Percentiles rank a stretch among this genome's conserved stretches.
Evolutionary conservation across 1,139 yeast species (phyloP).

Genomic region (Torulaspora pretoriensis): DNA sequence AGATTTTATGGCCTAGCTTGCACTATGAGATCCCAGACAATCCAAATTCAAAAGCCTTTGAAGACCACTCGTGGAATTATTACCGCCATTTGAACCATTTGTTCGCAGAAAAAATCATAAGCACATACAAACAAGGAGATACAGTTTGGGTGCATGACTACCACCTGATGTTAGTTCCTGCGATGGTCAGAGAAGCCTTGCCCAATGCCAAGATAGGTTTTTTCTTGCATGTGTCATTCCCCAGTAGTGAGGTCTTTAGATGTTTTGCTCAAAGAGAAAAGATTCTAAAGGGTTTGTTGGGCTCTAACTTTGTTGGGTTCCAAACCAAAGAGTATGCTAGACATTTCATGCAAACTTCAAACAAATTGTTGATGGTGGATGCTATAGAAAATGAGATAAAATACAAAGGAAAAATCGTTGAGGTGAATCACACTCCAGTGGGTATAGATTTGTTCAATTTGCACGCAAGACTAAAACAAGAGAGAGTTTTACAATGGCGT

Average conservation of each 20-base stretch:
- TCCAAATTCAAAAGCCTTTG: slow-evolving; percentile 90
- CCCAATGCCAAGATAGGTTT: slow-evolving; percentile 89
- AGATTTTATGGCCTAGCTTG: slow-evolving; percentile 92
- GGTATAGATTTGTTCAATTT: slow-evolving; percentile 79
- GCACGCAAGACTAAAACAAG: slow-evolving; percentile 42
- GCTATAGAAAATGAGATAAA: slow-evolving; percentile 70
- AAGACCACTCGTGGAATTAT: slow-evolving; percentile 90
- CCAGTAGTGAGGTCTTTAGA: slow-evolving; percentile 91
- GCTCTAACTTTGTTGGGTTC: slow-evolving; percentile 82
- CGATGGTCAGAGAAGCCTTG: slow-evolving; percentile 67
- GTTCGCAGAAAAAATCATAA: slow-evolving; percentile 72
- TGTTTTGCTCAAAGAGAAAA: slow-evolving; percentile 84
- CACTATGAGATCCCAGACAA: slow-evolving; percentile 96
- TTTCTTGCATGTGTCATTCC: slow-evolving; percentile 90
- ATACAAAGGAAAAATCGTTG: slow-evolving; percentile 61
- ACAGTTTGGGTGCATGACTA: slow-evolving; percentile 92
- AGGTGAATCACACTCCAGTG: slow-evolving; percentile 69
- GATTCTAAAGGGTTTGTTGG: slow-evolving; percentile 77
- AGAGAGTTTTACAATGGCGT: slow-evolving; percentile 67
- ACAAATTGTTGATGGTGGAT: slow-evolving; percentile 77
- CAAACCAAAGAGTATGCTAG: slow-evolving; percentile 91
- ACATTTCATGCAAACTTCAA: slow-evolving; percentile 89
- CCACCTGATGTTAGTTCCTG: slow-evolving; percentile 81
- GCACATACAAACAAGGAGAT: slow-evolving; percentile 62
- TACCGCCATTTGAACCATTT: slow-evolving; percentile 71